Evolutionary conservation across 495 filamentous ascomycete species (phyloP).

Genomic region (Daldinia childiae): DNA sequence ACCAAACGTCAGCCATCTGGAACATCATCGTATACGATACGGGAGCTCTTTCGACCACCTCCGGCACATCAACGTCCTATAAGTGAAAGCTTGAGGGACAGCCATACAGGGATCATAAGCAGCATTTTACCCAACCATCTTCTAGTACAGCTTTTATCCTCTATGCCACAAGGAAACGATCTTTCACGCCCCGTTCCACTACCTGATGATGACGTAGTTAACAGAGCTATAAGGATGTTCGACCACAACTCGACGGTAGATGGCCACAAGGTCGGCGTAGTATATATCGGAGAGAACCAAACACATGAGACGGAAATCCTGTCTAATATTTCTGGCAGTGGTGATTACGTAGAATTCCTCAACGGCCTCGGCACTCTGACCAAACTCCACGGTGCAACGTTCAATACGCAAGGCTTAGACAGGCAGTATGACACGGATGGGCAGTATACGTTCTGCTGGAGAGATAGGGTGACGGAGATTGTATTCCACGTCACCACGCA

Average conservation of each 20-base stretch:
- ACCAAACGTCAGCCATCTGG: slow-evolving; percentile 86
- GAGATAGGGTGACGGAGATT: slow-evolving; percentile 92
- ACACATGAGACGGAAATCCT: slow-evolving; percentile 83
- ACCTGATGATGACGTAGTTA: slow-evolving; percentile 82
- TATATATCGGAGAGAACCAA: slow-evolving; percentile 89
- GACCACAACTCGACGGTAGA: slow-evolving; percentile 92
- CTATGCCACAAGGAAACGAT: slow-evolving; percentile 68
- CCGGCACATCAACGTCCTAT: slow-evolving; percentile 70
- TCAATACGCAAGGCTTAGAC: slow-evolving; percentile 96
- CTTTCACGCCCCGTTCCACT: slow-evolving; percentile 77
- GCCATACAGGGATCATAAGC: slow-evolving; percentile 53
- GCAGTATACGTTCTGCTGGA: slow-evolving; percentile 88
- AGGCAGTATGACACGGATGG: slow-evolving; percentile 78
- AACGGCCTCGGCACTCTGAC: slow-evolving; percentile 82
- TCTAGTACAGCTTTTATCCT: slow-evolving; percentile 80
- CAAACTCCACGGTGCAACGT: slow-evolving; percentile 77
- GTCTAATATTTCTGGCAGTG: slow-evolving; percentile 80
- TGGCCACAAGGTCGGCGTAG: slow-evolving; percentile 92
- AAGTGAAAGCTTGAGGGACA: slow-evolving; percentile 49
- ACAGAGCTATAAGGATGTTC: slow-evolving; percentile 79
- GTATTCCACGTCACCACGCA: slow-evolving; percentile 95
- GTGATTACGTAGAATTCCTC: slow-evolving; percentile 86
- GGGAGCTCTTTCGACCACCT: slow-evolving; percentile 73
- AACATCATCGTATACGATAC: slow-evolving; percentile 78
- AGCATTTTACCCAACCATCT: slow-evolving; percentile 82